These are phyloP conservation scores for Mitragyna speciosa DNA, from an alignment of 257 asterid genomes.

Conservation along the genomic window DNA sequence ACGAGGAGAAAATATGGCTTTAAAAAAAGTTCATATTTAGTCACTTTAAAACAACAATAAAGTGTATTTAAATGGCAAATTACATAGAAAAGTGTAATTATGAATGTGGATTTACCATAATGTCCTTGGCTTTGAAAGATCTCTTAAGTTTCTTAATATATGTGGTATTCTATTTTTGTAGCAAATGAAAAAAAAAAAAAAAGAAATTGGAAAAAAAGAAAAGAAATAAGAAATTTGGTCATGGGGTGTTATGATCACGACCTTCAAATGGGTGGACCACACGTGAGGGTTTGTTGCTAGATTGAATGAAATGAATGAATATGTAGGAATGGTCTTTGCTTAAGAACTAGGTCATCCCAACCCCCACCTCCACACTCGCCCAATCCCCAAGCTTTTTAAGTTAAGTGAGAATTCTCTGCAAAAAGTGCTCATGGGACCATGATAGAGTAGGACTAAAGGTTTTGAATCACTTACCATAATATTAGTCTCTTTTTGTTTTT, in stretches of 20 bases:
- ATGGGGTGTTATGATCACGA: slow-evolving; percentile 27
- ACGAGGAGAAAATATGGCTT: slow-evolving; percentile 67
- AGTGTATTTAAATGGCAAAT: slow-evolving; percentile 14
- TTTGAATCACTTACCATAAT: slow-evolving; percentile 8
- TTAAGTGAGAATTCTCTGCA: neutral
- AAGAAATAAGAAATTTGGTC: slow-evolving; percentile 13
- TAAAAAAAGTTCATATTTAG: slow-evolving; percentile 32
- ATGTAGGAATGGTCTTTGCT: slow-evolving; percentile 46
- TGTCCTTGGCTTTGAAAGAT: neutral
- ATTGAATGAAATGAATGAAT: slow-evolving; percentile 29
- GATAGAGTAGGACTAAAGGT: slow-evolving; percentile 16
- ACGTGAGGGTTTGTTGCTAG: slow-evolving; percentile 42
- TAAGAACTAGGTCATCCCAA: slow-evolving; percentile 45
- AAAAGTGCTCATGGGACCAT: slow-evolving; percentile 34
- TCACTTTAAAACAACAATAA: slow-evolving; percentile 21
- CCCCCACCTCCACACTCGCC: neutral
- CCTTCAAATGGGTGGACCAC: slow-evolving; percentile 47
- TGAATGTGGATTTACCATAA: neutral
- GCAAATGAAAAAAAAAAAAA: neutral
- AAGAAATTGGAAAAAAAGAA: neutral
- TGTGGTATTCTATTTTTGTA: neutral
- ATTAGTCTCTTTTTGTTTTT: neutral
- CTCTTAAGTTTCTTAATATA: neutral
- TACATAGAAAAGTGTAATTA: neutral
- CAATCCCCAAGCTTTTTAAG: neutral